Percentiles rank a stretch among this genome's conserved stretches.
Conservation (phyloP, 1,139 yeast genomes). For the Diutina sp. region DNA sequence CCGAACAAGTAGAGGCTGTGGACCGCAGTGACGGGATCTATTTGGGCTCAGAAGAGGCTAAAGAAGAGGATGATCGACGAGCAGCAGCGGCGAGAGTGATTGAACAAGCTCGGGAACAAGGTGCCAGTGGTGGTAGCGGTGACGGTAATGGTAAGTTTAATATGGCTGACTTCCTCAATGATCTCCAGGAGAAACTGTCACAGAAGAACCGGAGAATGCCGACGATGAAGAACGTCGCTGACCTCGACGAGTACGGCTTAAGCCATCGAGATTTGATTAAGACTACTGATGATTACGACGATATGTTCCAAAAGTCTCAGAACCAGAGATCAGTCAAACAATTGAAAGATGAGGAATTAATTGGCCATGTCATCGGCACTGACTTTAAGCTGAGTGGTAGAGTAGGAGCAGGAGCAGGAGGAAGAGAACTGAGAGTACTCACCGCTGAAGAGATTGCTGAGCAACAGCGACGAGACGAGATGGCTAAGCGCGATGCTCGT, state of each 20-base stretch:
- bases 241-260: background rate
- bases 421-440: background rate
- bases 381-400: background rate
- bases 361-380: background rate
- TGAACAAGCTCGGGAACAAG: background rate
- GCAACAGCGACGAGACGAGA: background rate
- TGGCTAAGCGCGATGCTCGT: background rate
- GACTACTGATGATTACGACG: background rate
- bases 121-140: background rate
- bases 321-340: background rate
- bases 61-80: background rate
- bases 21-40: background rate
- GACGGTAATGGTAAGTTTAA: background rate
- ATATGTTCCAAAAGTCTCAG: background rate
- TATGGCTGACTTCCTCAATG: background rate
- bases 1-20: background rate
- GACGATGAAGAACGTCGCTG: background rate
- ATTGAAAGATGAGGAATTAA: background rate
- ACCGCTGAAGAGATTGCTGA: background rate
- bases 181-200: conserved; percentile 1
- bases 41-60: background rate
- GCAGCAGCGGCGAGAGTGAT: background rate
- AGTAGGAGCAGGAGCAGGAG: background rate
- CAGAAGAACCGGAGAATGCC: background rate
- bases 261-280: background rate